These are phyloP conservation scores for Phytophthora cryptogea DNA, from an alignment of 352 stramenopile species.

Conservation along the genomic window DNA sequence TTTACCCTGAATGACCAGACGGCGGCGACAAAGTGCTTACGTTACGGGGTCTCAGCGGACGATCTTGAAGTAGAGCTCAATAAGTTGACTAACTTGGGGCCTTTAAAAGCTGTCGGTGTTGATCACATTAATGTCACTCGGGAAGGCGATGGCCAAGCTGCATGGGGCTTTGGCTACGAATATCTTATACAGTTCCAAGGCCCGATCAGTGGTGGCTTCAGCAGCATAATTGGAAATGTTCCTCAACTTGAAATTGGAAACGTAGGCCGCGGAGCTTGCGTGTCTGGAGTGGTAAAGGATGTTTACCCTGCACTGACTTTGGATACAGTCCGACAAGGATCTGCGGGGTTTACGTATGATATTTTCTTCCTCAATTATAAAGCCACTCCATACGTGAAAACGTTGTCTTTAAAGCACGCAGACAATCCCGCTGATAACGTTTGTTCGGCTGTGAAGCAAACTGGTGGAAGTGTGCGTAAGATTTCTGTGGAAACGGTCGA, in stretches of 20 bases:
- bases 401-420: conserved; percentile 39
- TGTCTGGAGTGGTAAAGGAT: conserved; percentile 31
- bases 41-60: conserved; percentile 69
- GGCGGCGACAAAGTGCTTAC: conserved; percentile 59
- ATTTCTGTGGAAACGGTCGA: conserved; percentile 46
- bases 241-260: conserved; percentile 55
- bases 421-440: conserved; percentile 13
- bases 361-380: conserved; percentile 73
- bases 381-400: conserved; percentile 28
- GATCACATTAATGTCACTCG: conserved; percentile 74
- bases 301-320: conserved; percentile 64
- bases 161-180: conserved; percentile 81
- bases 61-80: conserved; percentile 71
- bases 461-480: conserved; percentile 49
- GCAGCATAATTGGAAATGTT: conserved; percentile 64
- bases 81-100: conserved; percentile 47
- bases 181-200: conserved; percentile 73
- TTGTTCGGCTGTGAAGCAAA: conserved; percentile 20
- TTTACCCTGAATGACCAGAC: conserved; percentile 64
- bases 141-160: conserved; percentile 58
- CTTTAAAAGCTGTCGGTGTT: conserved; percentile 11
- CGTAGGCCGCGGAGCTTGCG: conserved; percentile 48
- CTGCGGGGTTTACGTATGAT: conserved; percentile 70
- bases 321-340: conserved; percentile 68
- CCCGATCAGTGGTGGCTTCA: conserved; percentile 57